phyloP scores from a whole-genome alignment of 2,329 filamentous ascomycete species.

The Grosmannia huntii region DNA sequence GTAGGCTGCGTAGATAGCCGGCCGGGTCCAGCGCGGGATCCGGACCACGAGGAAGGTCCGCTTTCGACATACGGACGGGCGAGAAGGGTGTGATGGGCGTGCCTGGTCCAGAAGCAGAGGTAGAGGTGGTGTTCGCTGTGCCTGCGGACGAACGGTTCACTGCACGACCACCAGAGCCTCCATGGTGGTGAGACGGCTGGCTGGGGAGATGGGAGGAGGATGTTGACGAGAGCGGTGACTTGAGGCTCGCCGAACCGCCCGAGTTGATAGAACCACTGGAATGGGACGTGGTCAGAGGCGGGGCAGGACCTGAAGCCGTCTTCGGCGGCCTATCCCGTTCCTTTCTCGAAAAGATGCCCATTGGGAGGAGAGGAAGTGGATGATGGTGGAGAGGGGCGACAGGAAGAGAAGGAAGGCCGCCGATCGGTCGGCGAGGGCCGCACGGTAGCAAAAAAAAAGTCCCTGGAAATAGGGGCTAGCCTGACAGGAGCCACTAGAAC shows the following conservation, averaged over 20 bases:
- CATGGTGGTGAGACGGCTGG: conserved; percentile 19
- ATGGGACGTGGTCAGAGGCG: conserved; percentile 27
- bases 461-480: not conserved
- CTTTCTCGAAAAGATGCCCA: conserved; percentile 45
- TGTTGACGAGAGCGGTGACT: conserved; percentile 19
- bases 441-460: not conserved
- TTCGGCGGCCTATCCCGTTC: conserved; percentile 38
- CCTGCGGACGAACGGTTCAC: conserved; percentile 38
- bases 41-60: conserved; percentile 71
- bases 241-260: conserved; percentile 32
- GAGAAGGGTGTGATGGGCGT: conserved; percentile 41
- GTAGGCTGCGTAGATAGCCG: conserved; percentile 80
- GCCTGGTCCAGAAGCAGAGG: conserved; percentile 19
- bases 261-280: conserved; percentile 41
- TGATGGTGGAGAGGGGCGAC: not conserved
- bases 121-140: conserved; percentile 23
- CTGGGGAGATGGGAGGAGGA: conserved; percentile 8
- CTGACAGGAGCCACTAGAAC: not conserved
- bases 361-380: conserved; percentile 14
- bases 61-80: conserved; percentile 49
- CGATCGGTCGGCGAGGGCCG: not conserved
- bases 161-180: conserved; percentile 19
- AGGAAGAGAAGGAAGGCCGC: not conserved
- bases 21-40: conserved; percentile 81
- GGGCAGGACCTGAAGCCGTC: conserved; percentile 14